A percentile compares a stretch with the other conserved stretches of the same genome.
Evolutionary conservation across 2,329 filamentous ascomycete species (phyloP).

Genomic region (Trichoderma lentiforme): DNA sequence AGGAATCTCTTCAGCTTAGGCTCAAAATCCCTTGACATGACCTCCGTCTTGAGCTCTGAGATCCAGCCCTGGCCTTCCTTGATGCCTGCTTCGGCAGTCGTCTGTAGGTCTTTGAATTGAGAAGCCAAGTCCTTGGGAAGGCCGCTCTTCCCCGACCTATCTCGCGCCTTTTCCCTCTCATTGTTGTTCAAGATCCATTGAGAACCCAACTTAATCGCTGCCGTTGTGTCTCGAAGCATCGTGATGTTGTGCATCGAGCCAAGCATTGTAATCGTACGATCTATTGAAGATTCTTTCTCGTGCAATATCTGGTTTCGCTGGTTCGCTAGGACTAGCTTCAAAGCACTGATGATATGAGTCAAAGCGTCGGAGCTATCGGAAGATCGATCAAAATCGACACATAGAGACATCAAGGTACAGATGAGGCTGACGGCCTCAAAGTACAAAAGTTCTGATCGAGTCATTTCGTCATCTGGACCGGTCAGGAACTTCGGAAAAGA

Average conservation of each 20-base stretch:
- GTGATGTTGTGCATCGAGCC: constrained; percentile 36
- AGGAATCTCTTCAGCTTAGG: constrained; percentile 28
- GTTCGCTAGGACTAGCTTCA: constrained; percentile 28
- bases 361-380: constrained; percentile 25
- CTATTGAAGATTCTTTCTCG: constrained; percentile 16
- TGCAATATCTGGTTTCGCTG: constrained; percentile 24
- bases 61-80: constrained; percentile 33
- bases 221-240: constrained; percentile 38
- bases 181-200: constrained; percentile 37
- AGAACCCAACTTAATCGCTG: constrained; percentile 31
- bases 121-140: constrained; percentile 37
- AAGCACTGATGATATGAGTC: constrained; percentile 26
- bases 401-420: constrained; percentile 33
- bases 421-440: constrained; percentile 44
- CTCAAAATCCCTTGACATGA: constrained; percentile 19
- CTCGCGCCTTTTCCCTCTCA: constrained; percentile 39
- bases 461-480: constrained; percentile 33
- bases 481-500: constrained; percentile 41
- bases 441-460: constrained; percentile 41
- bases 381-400: constrained; percentile 26
- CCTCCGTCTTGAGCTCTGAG: constrained; percentile 30
- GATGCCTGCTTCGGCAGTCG: constrained; percentile 30
- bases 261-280: constrained; percentile 26
- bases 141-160: constrained; percentile 37
- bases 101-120: constrained; percentile 34